phyloP scores from a whole-genome alignment of 2,329 filamentous ascomycete species.

The Zymoseptoria crescenta region DNA sequence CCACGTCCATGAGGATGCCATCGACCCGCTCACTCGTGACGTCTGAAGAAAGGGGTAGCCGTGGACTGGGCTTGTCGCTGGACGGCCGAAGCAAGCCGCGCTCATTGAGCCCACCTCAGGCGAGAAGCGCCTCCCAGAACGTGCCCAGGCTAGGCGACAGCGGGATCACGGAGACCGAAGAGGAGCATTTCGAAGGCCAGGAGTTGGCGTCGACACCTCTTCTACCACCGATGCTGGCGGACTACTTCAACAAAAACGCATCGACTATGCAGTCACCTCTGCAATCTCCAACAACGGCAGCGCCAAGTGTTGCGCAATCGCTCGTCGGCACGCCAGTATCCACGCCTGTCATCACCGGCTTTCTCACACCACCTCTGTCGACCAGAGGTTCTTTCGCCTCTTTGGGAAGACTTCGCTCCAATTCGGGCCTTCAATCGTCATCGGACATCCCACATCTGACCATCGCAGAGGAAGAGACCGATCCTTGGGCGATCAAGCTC shows the following conservation, averaged over 20 bases:
- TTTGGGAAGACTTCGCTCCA: conserved; percentile 48
- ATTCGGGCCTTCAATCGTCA: conserved; percentile 43
- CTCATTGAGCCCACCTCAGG: conserved; percentile 11
- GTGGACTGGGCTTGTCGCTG: conserved; percentile 1
- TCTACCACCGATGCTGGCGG: conserved; percentile 70
- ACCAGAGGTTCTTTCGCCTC: conserved; percentile 71
- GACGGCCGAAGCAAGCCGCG: conserved; percentile 26
- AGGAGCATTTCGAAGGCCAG: conserved; percentile 45
- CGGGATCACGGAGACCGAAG: conserved; percentile 27
- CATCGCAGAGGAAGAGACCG: conserved; percentile 35
- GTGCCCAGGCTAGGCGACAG: conserved; percentile 11
- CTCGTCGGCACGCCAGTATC: conserved; percentile 41
- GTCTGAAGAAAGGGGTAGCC: conserved; percentile 1
- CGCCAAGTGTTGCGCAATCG: conserved; percentile 41
- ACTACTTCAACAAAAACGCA: conserved; percentile 43
- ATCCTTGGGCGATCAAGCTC: conserved; percentile 73
- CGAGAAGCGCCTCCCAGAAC: conserved; percentile 9
- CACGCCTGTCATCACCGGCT: conserved; percentile 39
- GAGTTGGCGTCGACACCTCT: conserved; percentile 72
- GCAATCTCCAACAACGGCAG: conserved; percentile 72
- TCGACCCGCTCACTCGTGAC: conserved; percentile 54
- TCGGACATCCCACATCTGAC: conserved; percentile 59
- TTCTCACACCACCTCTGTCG: conserved; percentile 66
- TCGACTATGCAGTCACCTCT: conserved; percentile 68
- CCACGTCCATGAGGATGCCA: conserved; percentile 68